Conservation (phyloP, 2,329 filamentous ascomycete genomes). For the Aquanectria penicillioides region DNA sequence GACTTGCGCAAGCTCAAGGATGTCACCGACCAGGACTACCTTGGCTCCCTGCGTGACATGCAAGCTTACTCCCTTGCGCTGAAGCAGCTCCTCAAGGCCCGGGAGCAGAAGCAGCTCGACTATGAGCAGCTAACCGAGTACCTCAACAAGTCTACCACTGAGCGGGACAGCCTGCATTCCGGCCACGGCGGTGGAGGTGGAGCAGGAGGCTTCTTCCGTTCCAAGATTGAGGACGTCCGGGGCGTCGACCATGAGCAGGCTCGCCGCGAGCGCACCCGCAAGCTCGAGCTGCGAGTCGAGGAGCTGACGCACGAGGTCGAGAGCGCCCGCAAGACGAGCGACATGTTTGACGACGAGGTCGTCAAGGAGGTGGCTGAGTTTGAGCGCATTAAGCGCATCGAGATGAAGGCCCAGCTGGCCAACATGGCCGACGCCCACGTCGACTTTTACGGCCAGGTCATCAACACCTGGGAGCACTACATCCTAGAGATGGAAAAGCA, state of each 20-base stretch:
- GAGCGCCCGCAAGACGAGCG: conserved; percentile 83
- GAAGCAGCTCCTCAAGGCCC: conserved; percentile 87
- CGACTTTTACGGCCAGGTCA: conserved; percentile 82
- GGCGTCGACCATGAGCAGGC: conserved; percentile 96
- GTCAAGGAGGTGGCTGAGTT: conserved; percentile 93
- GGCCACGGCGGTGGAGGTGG: conserved; percentile 71
- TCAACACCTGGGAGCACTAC: conserved; percentile 89
- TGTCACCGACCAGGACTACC: conserved; percentile 93
- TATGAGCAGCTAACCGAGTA: conserved; percentile 97
- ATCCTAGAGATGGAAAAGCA: conserved; percentile 87
- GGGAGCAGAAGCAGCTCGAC: conserved; percentile 97
- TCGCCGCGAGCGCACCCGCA: conserved; percentile 85
- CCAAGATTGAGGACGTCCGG: conserved; percentile 95
- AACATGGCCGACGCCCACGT: conserved; percentile 86
- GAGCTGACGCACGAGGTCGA: conserved; percentile 92
- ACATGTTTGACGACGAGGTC: conserved; percentile 96
- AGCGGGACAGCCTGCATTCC: conserved; percentile 81
- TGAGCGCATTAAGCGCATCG: conserved; percentile 93
- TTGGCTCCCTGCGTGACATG: conserved; percentile 93
- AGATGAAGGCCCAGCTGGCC: conserved; percentile 89
- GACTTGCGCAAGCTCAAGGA: conserved; percentile 86
- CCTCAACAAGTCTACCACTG: conserved; percentile 86
- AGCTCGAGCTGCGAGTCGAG: conserved; percentile 91
- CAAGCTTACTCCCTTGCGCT: conserved; percentile 90
- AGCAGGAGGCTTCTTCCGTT: conserved; percentile 86